These are phyloP conservation scores for Agrostemma githago DNA, from an alignment of 148 eudicot species.

Conservation along the genomic window DNA sequence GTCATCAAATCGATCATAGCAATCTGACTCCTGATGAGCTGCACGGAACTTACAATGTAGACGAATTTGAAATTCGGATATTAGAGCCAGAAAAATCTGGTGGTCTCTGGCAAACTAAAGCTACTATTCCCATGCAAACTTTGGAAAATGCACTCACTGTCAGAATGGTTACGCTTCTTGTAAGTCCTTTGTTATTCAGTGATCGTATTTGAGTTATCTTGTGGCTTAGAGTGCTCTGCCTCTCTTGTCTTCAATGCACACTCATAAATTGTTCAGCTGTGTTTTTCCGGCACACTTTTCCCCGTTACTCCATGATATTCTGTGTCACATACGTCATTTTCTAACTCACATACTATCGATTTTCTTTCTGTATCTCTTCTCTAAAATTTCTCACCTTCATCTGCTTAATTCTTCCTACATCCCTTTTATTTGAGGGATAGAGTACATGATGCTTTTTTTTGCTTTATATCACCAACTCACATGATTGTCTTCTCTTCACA, in stretches of 20 bases:
- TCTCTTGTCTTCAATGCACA: slow-evolving; percentile 5
- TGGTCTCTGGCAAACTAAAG: slow-evolving; percentile 89
- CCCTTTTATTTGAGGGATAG: background rate
- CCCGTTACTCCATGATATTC: background rate
- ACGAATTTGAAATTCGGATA: slow-evolving; percentile 90
- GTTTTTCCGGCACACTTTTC: background rate
- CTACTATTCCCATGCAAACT: slow-evolving; percentile 93
- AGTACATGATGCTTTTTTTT: background rate
- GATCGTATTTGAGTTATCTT: slow-evolving; percentile 1
- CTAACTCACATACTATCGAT: background rate
- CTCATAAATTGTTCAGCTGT: background rate
- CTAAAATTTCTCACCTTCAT: background rate
- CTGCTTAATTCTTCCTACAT: background rate
- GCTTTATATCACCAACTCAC: background rate
- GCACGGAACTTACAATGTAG: slow-evolving; percentile 60
- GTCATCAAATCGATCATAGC: slow-evolving; percentile 79
- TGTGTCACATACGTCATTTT: background rate
- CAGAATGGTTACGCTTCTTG: slow-evolving; percentile 78
- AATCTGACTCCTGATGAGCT: slow-evolving; percentile 56
- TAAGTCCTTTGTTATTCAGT: slow-evolving; percentile 36
- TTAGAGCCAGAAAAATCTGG: slow-evolving; percentile 88
- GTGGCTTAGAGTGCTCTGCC: background rate
- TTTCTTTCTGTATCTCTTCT: background rate
- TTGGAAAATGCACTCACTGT: slow-evolving; percentile 93
- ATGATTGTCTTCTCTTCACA: slow-evolving; percentile 16